Conservation (phyloP, 2,329 filamentous ascomycete species). For the Cladobotryum protrusum region DNA sequence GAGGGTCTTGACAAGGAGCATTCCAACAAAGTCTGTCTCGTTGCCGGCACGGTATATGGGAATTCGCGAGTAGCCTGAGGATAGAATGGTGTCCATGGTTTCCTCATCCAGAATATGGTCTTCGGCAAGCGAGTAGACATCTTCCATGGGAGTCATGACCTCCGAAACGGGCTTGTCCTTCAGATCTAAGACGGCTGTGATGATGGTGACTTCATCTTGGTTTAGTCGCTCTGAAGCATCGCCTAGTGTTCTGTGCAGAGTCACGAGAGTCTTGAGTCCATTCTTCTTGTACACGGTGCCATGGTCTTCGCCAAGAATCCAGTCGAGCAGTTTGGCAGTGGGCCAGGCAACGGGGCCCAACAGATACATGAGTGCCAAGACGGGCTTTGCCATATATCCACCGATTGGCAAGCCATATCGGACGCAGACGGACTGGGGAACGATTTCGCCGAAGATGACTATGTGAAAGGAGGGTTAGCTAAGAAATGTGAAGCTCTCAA, state of each 20-base stretch:
- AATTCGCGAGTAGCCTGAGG: slow-evolving; percentile 91
- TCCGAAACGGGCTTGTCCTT: slow-evolving; percentile 92
- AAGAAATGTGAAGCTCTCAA: slow-evolving; percentile 15
- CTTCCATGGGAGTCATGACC: slow-evolving; percentile 98
- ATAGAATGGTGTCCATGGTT: slow-evolving; percentile 91
- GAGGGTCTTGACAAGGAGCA: slow-evolving; percentile 96
- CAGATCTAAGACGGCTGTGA: slow-evolving; percentile 89
- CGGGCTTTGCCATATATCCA: slow-evolving; percentile 84
- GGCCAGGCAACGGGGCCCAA: slow-evolving; percentile 89
- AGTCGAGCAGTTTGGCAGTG: slow-evolving; percentile 91
- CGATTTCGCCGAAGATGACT: slow-evolving; percentile 98
- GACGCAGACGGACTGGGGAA: slow-evolving; percentile 93
- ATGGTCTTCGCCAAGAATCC: slow-evolving; percentile 87
- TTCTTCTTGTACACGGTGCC: slow-evolving; percentile 98
- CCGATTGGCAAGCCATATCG: slow-evolving; percentile 93
- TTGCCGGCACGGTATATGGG: slow-evolving; percentile 87
- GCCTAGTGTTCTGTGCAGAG: slow-evolving; percentile 85
- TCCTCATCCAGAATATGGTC: slow-evolving; percentile 87
- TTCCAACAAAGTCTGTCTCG: slow-evolving; percentile 83
- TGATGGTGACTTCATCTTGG: slow-evolving; percentile 97
- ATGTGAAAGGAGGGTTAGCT: slow-evolving; percentile 8
- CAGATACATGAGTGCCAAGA: slow-evolving; percentile 85
- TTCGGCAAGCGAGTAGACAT: slow-evolving; percentile 95
- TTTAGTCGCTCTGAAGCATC: slow-evolving; percentile 84
- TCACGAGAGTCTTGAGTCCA: slow-evolving; percentile 91